Percentiles rank a stretch among this genome's conserved stretches.
phyloP scores from a whole-genome alignment of 2,329 filamentous ascomycete species.

The Neofusicoccum cordaticola region DNA sequence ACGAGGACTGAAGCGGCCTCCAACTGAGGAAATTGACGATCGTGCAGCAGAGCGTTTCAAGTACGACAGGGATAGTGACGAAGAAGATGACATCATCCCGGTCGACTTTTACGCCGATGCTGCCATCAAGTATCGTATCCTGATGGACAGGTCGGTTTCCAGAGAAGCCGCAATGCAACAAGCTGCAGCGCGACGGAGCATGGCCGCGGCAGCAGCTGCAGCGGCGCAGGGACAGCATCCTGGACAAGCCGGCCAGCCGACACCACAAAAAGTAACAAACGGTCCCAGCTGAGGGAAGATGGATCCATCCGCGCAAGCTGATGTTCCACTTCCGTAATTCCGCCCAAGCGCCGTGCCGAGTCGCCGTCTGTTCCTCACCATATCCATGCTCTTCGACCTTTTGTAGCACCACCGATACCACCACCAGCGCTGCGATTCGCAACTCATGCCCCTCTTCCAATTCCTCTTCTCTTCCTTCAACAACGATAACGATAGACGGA shows the following conservation, averaged over 20 bases:
- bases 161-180: conserved; percentile 40
- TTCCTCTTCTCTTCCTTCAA: background rate
- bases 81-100: conserved; percentile 70
- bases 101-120: conserved; percentile 66
- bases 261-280: conserved; percentile 5
- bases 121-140: conserved; percentile 56
- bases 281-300: conserved; percentile 6
- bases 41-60: conserved; percentile 59
- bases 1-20: conserved; percentile 61
- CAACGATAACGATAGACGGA: conserved; percentile 13
- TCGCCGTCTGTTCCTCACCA: background rate
- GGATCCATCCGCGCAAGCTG: background rate
- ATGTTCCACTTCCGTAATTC: background rate
- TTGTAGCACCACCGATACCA: background rate
- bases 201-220: conserved; percentile 19
- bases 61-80: conserved; percentile 81
- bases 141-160: conserved; percentile 34
- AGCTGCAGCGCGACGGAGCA: conserved; percentile 12
- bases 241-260: conserved; percentile 24
- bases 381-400: background rate
- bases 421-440: background rate
- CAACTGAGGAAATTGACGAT: conserved; percentile 40
- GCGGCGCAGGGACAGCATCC: conserved; percentile 25
- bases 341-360: conserved; percentile 8
- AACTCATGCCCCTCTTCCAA: background rate